A percentile compares a stretch with the other conserved stretches of the same genome.
These are phyloP conservation scores for Pneumocystis jirovecii DNA, from an alignment of 1,139 yeast genomes.

Conservation along the genomic window DNA sequence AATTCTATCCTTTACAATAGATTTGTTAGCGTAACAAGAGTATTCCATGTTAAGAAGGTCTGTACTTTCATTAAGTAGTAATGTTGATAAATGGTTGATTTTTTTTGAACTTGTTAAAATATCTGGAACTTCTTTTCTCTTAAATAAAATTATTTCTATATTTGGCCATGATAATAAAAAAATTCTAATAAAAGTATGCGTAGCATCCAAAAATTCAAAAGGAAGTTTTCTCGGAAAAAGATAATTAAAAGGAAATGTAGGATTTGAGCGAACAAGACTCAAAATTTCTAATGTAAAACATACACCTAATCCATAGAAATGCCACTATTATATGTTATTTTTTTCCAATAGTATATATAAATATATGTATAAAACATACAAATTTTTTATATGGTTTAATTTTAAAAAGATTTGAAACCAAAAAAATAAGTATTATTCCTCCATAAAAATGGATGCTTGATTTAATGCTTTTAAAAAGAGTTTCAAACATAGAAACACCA, in stretches of 20 bases:
- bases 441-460: slow-evolving; percentile 16
- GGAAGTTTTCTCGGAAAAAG: not conserved
- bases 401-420: slow-evolving; percentile 16
- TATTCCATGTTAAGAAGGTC: not conserved
- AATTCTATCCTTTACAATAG: not conserved
- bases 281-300: not conserved
- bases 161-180: not conserved
- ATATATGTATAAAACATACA: not conserved
- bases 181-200: not conserved
- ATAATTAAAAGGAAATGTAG: not conserved
- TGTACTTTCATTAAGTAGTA: not conserved
- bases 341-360: not conserved
- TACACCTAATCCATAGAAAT: not conserved
- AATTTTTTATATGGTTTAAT: slow-evolving; percentile 11
- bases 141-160: not conserved
- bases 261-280: not conserved
- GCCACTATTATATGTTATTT: not conserved
- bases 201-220: not conserved
- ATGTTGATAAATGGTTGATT: not conserved
- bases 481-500: slow-evolving; percentile 8
- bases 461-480: slow-evolving; percentile 11
- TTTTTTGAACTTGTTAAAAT: not conserved
- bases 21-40: not conserved
- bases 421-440: slow-evolving; percentile 14
- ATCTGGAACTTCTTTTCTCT: not conserved